Evolutionary conservation across 2,329 filamentous ascomycete species (phyloP), one percentile per base, ranked within the genome.

Genomic region (Trichoderma aggressivum): DNA sequence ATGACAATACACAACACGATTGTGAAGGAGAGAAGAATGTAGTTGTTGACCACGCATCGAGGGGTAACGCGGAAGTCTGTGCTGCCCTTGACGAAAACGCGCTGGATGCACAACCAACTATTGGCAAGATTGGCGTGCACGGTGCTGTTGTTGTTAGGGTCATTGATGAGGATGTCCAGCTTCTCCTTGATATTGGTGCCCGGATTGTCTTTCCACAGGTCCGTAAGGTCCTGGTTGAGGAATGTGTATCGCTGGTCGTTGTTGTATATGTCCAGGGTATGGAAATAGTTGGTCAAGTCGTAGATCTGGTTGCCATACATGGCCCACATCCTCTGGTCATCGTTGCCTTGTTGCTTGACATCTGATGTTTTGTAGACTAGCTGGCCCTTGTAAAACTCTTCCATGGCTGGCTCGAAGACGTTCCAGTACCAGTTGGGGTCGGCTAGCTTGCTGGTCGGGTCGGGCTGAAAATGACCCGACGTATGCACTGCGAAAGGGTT

Each of bases 221-320:
- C 85, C 2, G 88, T 86, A 6, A 99, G 81, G 7, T 88, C 86
- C 1, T 79, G 75, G 72, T 96, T 90, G 34, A 99, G 85, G 82
- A 97, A 98, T 11, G 86, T 80, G 82, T 93, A 97, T 0, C 79
- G 78, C 0, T 81, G 77, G 6, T 84, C 76, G 69, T 90, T 84
- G 74, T 90, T 85, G 77, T 86, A 84, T 24, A 84, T 74, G 10
- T 91, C 83, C 55, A 90, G 82, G 0, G 94, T 97, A 78, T 94
- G 86, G 81, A 94, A 95, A 82, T 99, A 99, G 79, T 98, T 89
- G 0, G 93, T 97, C 68, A 99, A 82, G 79, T 99, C 97, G 79
- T 96, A 98, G 24, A 99, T 86, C 65, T 87, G 87, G 68, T 90
- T 85, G 34, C 93, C 85, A 73, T 97, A 89, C 69, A 92, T 91